Percentiles rank a stretch among this genome's conserved stretches.
Conservation (phyloP, 192 early-diverging fungal species). For the Coemansia brasiliensis region DNA sequence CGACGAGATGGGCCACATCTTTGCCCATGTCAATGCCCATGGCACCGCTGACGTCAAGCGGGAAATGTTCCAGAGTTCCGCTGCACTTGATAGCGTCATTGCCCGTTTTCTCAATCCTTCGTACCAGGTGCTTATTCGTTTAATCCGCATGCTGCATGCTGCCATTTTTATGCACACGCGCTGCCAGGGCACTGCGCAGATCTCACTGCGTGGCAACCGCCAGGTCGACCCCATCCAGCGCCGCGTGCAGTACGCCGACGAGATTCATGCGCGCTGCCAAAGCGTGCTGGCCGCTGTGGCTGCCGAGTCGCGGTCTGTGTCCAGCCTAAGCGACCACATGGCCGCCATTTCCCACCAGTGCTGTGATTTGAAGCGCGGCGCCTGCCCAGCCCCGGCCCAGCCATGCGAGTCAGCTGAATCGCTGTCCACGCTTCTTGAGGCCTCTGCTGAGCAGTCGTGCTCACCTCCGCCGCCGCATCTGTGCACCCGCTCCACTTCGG, state of each 20-base stretch:
- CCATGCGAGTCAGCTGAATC: slow-evolving; percentile 19
- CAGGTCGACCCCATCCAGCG: slow-evolving; percentile 43
- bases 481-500: slow-evolving; percentile 18
- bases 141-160: slow-evolving; percentile 30
- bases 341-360: slow-evolving; percentile 28
- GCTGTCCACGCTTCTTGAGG: slow-evolving; percentile 18
- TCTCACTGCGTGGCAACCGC: slow-evolving; percentile 35
- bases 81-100: slow-evolving; percentile 26
- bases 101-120: slow-evolving; percentile 22
- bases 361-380: slow-evolving; percentile 10
- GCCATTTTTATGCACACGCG: slow-evolving; percentile 34
- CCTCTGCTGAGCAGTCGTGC: neutral
- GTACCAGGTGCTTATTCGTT: slow-evolving; percentile 19
- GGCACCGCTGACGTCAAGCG: slow-evolving; percentile 40
- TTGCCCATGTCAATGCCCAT: slow-evolving; percentile 12
- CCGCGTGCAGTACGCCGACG: slow-evolving; percentile 37
- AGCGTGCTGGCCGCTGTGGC: slow-evolving; percentile 11
- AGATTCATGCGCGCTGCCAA: slow-evolving; percentile 36
- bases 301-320: slow-evolving; percentile 8
- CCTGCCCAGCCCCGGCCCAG: neutral
- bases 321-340: slow-evolving; percentile 19
- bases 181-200: slow-evolving; percentile 36
- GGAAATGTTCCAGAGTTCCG: slow-evolving; percentile 24
- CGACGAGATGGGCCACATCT: slow-evolving; percentile 29
- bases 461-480: neutral